phyloP scores from a whole-genome alignment of 805 yeast species.

The Maudiozyma pseudohumilis region DNA sequence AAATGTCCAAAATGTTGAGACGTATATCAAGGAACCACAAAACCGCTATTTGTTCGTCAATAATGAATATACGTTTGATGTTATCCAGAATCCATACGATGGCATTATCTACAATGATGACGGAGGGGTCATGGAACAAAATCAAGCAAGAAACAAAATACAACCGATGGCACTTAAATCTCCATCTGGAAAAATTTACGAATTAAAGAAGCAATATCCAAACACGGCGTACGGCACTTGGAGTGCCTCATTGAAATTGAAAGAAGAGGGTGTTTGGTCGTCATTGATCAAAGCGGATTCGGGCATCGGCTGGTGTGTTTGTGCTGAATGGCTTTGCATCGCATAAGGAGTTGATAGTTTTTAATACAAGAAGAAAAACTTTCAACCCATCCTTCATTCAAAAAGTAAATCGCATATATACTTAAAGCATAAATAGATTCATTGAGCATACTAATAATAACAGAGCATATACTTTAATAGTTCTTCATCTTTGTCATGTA shows the following conservation, averaged over 20 bases:
- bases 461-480: no score
- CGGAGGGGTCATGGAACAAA: not conserved
- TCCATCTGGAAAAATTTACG: conserved; percentile 72
- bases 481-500: no score
- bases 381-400: no score
- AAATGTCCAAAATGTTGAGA: conserved; percentile 56
- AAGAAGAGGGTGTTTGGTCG: conserved; percentile 74
- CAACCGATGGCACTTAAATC: conserved; percentile 65
- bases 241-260: conserved; percentile 49
- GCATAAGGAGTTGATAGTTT: no score
- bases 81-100: conserved; percentile 53
- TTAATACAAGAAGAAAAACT: no score
- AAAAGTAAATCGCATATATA: no score
- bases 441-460: no score
- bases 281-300: conserved; percentile 72
- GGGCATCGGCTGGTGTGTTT: conserved; percentile 74
- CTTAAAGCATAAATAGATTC: no score
- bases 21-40: conserved; percentile 82
- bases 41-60: conserved; percentile 46
- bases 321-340: conserved; percentile 80
- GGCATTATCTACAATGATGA: conserved; percentile 30
- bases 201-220: conserved; percentile 43
- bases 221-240: conserved; percentile 43
- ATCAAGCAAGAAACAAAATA: conserved; percentile 26
- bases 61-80: conserved; percentile 53